Base-by-base conservation (phyloP, 176 grass and related monocot genomes). In the Neostapfia colusana region DNA sequence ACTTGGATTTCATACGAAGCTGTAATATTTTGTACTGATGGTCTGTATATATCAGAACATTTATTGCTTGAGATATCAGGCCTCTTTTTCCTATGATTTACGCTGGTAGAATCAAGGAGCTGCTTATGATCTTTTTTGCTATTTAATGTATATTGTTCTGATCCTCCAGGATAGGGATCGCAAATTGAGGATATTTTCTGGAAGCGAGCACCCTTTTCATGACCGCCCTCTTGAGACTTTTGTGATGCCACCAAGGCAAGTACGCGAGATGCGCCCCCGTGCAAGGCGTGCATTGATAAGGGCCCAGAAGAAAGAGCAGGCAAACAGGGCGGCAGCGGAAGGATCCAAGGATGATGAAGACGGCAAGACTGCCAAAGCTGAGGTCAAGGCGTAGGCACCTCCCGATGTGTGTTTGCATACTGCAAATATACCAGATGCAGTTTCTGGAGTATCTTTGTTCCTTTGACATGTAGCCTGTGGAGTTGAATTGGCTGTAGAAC, bases 221-320 rank as follows among this genome's bases (percentile, higher is more conserved):
- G 92, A 99, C 48, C 73, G 85, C n/a, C 77, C 89, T 27, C 67
- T 95, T 6, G 89, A 99, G 0, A 59, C 69, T 18, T 95, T 88
- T 58, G 78, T 85, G n/a, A 99, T 99, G 95, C 92, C 89, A 0
- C 95, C 85, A 7, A 83, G 89, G 13, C 82, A 92, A 38, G 89
- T 95, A 11, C 77, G 95, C 0, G 95, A 99, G 81, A 90, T 99
- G 89, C 85, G 95, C 0, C 95, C 95, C 28, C 79, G 91, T 28
- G 92, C 87, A 51, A 90, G 89, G 56, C 89, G 95, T 14, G 95
- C 89, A 2, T 57, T 99, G 53, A 42, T 95, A 49, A 78, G 95
- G 72, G 92, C 95, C 0, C 95, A 99, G 85, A 99, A 92, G 54
- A 99, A 99, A 27, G 89, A 95, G 56, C 92, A 95, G 63, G 89